A percentile compares a stretch with the other conserved stretches of the same genome.
phyloP scores from a whole-genome alignment of 768 basidiomycete species.

The Suillus hirtellus region DNA sequence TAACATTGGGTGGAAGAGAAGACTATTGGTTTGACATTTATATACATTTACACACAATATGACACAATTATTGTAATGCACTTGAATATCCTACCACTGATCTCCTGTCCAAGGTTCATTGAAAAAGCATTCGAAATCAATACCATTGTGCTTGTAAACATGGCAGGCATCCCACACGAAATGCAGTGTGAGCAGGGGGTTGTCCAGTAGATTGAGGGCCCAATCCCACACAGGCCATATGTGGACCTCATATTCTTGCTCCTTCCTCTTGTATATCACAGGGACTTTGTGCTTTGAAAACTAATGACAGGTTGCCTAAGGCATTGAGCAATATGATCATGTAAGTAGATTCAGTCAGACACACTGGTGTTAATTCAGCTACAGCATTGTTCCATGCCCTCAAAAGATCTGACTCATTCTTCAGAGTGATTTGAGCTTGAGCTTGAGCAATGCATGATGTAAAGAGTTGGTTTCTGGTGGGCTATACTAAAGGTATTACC shows the following conservation, averaged over 20 bases:
- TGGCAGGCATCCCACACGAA: constrained; percentile 35
- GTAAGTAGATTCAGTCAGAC: not conserved
- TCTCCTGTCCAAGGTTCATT: constrained; percentile 40
- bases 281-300: constrained; percentile 9
- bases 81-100: constrained; percentile 39
- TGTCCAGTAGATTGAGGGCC: constrained; percentile 10
- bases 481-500: too few relatives aligned
- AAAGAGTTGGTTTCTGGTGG: too few relatives aligned
- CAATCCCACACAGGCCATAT: constrained; percentile 10
- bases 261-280: constrained; percentile 13
- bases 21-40: not conserved
- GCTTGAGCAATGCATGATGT: constrained; percentile 19
- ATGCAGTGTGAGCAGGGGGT: constrained; percentile 10
- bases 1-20: not conserved
- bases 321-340: not conserved
- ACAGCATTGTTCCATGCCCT: constrained; percentile 9
- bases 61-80: constrained; percentile 13
- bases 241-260: constrained; percentile 5
- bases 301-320: not conserved
- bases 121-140: constrained; percentile 27
- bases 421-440: constrained; percentile 18
- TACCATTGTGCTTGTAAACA: constrained; percentile 28
- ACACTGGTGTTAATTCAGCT: constrained; percentile 11
- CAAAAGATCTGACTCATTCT: constrained; percentile 10
- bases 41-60: not conserved